Base-by-base conservation (phyloP, 2,329 filamentous ascomycete genomes). In the Ambrosiella beaveri region DNA sequence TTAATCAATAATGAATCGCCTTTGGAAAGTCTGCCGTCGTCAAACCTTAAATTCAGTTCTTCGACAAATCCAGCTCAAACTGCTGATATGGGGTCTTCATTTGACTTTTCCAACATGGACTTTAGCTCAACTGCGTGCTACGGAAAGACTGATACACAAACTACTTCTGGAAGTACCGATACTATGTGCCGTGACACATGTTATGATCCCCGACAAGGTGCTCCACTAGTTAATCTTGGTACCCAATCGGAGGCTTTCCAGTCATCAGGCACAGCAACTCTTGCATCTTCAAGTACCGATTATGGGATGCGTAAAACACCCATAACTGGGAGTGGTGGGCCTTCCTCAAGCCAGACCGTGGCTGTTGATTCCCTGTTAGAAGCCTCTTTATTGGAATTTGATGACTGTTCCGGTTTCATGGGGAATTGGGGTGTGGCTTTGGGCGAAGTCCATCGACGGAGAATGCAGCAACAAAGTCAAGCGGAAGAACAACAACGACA, bases 311-410 rank as follows among this genome's bases (percentile, higher is more conserved):
- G 11, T 13, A 36, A n/a, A 19, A 9, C 12, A 38, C n/a, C 9
- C 17, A 12, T 53, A 38, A 13, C 7, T 7, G 9, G 9, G 35
- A 38, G 8, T n/a, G 15, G 8, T 11, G 47, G 27, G 47, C 8
- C 17, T 11, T 15, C 17, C 27, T 47, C 44, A 17, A 5, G 8
- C 9, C 47, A 51, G 19, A 9, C 27, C 17, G 36, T 54, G 37
- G 37, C 36, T 8, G 47, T 57, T 40, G 55, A 57, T 39, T 44
- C 55, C 3, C 7, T 13, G 13, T 38, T 57, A 36, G 55, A 57
- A 19, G 35, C 44, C 9, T 57, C 55, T 27, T 40, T 50, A n/a
- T 47, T 57, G 17, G 53, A 55, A 19, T 55, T 55, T 55, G 53
- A 55, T 9, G 15, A 27, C 13, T 55, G 39, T 44, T 38, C 53